A percentile compares a stretch with the other conserved stretches of the same genome.
Evolutionary conservation across 2,329 filamentous ascomycete genomes (phyloP).

Genomic region (Triangularia verruculosa): DNA sequence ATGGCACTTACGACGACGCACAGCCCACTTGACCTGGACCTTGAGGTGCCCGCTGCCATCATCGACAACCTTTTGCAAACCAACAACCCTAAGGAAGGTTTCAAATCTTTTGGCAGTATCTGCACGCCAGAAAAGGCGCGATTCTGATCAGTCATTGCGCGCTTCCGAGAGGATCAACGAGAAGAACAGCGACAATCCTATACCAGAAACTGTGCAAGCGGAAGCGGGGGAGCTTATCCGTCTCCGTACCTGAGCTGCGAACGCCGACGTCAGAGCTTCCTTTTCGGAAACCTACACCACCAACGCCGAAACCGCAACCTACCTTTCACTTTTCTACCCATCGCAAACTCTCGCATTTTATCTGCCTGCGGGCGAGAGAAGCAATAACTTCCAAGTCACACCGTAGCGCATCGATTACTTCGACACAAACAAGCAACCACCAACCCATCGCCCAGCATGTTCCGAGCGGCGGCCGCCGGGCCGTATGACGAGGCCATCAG

Average conservation of each 20-base stretch:
- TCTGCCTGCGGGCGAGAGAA: background rate
- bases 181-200: background rate
- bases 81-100: background rate
- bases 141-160: background rate
- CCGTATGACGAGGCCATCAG: conserved; percentile 60
- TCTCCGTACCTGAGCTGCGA: background rate
- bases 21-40: conserved; percentile 13
- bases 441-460: conserved; percentile 44
- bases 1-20: too few species aligned
- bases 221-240: background rate
- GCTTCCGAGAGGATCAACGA: background rate
- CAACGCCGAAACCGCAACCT: background rate
- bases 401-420: background rate
- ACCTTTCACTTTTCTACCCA: background rate
- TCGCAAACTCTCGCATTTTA: background rate
- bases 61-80: background rate
- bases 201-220: background rate
- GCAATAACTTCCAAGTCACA: background rate
- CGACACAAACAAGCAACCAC: background rate
- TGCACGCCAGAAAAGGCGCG: background rate
- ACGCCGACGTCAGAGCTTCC: conserved; percentile 4
- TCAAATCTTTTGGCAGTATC: background rate
- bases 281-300: background rate
- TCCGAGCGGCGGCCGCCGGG: conserved; percentile 55
- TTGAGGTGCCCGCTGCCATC: background rate